A percentile compares a stretch with the other conserved stretches of the same genome.
Evolutionary conservation across 306 rosid genomes (phyloP).

Genomic region (Acacia melanoxylon): DNA sequence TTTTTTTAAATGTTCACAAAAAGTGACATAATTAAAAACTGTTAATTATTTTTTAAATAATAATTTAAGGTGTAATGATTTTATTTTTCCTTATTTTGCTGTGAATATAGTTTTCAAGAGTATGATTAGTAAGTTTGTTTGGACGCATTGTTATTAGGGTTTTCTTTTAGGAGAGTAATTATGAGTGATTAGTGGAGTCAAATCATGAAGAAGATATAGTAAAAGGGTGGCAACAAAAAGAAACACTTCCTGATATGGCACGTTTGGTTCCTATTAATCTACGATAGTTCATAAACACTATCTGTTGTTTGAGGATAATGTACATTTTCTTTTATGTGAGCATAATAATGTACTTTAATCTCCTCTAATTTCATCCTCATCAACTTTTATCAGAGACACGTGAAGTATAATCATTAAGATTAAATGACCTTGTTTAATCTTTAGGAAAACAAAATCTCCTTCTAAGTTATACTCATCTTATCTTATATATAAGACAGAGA

Average conservation of each 20-base stretch:
- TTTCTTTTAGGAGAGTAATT: constrained; percentile 9
- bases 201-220: constrained; percentile 8
- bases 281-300: background rate
- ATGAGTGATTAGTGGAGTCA: constrained; percentile 14
- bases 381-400: background rate
- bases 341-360: background rate
- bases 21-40: too few relatives aligned
- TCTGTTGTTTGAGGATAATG: too few relatives aligned
- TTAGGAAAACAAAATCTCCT: too few relatives aligned
- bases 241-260: constrained; percentile 21
- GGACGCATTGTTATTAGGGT: constrained; percentile 23
- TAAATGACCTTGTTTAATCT: too few relatives aligned
- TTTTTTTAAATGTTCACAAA: too few relatives aligned
- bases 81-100: background rate
- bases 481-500: too few relatives aligned
- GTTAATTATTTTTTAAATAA: too few relatives aligned
- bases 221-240: background rate
- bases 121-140: constrained; percentile 13
- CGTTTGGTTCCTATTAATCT: constrained; percentile 15
- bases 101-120: constrained; percentile 24
- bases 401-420: background rate
- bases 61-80: too few relatives aligned
- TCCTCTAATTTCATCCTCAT: background rate
- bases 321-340: background rate
- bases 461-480: too few relatives aligned